Evolutionary conservation across 2,329 filamentous ascomycete species (phyloP).

Genomic region (Mollisiaceae sp.): DNA sequence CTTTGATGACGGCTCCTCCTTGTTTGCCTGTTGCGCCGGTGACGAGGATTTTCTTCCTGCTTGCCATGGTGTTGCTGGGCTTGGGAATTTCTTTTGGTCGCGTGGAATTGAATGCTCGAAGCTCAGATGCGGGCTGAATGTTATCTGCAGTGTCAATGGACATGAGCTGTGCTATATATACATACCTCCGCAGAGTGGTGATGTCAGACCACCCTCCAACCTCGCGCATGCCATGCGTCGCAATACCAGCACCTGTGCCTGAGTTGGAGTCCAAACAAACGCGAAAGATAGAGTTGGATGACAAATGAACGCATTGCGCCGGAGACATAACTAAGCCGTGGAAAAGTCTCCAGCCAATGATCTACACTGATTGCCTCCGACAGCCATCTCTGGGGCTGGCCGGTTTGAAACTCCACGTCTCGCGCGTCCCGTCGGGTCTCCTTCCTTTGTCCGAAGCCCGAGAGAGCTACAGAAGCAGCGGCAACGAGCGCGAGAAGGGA

Average conservation of each 20-base stretch:
- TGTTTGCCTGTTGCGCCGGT: slow-evolving; percentile 46
- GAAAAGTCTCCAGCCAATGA: slow-evolving; percentile 6
- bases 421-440: background rate
- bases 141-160: too few relatives aligned
- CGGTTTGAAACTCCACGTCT: background rate
- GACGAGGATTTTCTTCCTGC: slow-evolving; percentile 39
- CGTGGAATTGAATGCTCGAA: background rate
- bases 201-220: too few relatives aligned
- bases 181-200: too few relatives aligned
- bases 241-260: background rate
- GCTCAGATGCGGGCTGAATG: too few relatives aligned
- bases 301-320: background rate
- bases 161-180: too few relatives aligned
- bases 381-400: background rate
- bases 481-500: too few relatives aligned
- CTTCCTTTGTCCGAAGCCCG: background rate
- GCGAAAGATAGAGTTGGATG: too few relatives aligned
- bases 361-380: background rate
- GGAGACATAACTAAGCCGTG: background rate
- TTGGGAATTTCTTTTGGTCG: background rate
- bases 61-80: slow-evolving; percentile 1
- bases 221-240: background rate
- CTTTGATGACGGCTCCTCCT: slow-evolving; percentile 43
- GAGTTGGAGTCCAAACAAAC: too few relatives aligned
- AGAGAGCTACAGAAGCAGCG: too few relatives aligned